Percentiles rank a stretch among this genome's conserved stretches.
phyloP scores from a whole-genome alignment of 2,329 filamentous ascomycete genomes.

The Aspergillus sp. region DNA sequence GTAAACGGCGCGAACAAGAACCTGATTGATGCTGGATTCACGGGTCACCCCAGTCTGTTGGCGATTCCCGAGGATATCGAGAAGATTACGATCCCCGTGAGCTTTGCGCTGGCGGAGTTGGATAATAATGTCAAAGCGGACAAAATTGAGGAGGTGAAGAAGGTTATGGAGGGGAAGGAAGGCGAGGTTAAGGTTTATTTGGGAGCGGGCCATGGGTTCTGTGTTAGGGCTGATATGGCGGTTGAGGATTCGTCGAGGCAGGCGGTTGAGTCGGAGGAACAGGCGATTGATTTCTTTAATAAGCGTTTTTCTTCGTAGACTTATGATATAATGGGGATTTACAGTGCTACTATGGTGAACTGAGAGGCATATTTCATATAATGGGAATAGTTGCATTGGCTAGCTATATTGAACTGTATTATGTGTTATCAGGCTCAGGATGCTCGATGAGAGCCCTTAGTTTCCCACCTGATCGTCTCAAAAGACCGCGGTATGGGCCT shows the following conservation, averaged over 20 bases:
- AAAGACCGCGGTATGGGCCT: conserved; percentile 65
- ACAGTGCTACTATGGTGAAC: no score
- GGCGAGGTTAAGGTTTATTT: conserved; percentile 29
- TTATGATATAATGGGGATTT: background rate
- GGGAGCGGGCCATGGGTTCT: conserved; percentile 29
- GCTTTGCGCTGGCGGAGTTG: conserved; percentile 25
- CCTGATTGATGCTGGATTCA: conserved; percentile 54
- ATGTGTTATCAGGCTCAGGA: background rate
- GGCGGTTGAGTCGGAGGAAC: conserved; percentile 26
- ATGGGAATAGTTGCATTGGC: no score
- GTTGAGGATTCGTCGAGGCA: conserved; percentile 23
- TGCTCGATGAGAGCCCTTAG: conserved; percentile 39
- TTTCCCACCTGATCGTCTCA: conserved; percentile 47
- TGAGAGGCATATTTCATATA: no score
- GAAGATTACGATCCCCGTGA: conserved; percentile 22
- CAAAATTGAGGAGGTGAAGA: conserved; percentile 23
- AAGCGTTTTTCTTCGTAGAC: conserved; percentile 11
- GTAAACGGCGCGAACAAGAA: conserved; percentile 17
- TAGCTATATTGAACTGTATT: background rate
- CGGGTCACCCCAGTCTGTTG: conserved; percentile 54
- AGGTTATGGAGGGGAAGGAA: conserved; percentile 18
- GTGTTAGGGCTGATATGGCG: conserved; percentile 25
- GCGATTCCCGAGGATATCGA: conserved; percentile 49
- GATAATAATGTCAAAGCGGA: conserved; percentile 20
- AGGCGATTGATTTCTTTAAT: conserved; percentile 23